Conservation (phyloP, 2,329 filamentous ascomycete genomes). For the Clarireedia homoeocarpa region DNA sequence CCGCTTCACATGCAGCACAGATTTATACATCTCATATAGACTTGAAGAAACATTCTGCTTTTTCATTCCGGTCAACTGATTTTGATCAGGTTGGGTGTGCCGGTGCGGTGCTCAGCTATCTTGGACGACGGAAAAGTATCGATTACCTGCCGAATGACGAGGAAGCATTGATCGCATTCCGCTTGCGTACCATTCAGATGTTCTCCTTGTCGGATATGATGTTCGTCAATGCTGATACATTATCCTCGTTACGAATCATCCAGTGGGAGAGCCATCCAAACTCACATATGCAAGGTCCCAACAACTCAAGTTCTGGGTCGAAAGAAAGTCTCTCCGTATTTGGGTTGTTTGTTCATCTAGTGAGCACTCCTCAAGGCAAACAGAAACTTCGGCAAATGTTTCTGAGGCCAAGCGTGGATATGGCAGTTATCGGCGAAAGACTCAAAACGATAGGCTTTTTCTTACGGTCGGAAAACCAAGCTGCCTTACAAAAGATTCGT, state of each 20-base stretch:
- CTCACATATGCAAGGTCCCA: slow-evolving; percentile 65
- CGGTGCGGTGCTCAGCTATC: slow-evolving; percentile 74
- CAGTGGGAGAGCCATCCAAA: slow-evolving; percentile 78
- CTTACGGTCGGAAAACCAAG: slow-evolving; percentile 57
- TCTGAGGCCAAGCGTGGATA: slow-evolving; percentile 65
- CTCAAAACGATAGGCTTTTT: slow-evolving; percentile 63
- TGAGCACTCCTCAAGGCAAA: slow-evolving; percentile 73
- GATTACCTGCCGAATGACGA: slow-evolving; percentile 55
- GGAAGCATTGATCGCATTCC: slow-evolving; percentile 46
- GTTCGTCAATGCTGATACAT: slow-evolving; percentile 74
- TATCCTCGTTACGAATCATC: slow-evolving; percentile 78
- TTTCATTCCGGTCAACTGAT: neutral
- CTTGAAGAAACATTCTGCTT: neutral
- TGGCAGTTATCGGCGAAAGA: slow-evolving; percentile 60
- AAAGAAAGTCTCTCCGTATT: slow-evolving; percentile 83
- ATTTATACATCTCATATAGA: too few species aligned
- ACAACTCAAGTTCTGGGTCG: slow-evolving; percentile 49
- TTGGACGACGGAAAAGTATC: slow-evolving; percentile 60
- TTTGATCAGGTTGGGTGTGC: slow-evolving; percentile 59
- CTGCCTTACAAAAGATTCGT: slow-evolving; percentile 45
- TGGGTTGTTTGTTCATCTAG: slow-evolving; percentile 69
- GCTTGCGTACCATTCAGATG: slow-evolving; percentile 60
- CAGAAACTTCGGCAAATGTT: slow-evolving; percentile 69
- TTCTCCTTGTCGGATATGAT: slow-evolving; percentile 60
- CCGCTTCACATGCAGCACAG: too few species aligned